Evolutionary conservation across 768 basidiomycete genomes (phyloP).

Genomic region (Lactarius hatsudake): DNA sequence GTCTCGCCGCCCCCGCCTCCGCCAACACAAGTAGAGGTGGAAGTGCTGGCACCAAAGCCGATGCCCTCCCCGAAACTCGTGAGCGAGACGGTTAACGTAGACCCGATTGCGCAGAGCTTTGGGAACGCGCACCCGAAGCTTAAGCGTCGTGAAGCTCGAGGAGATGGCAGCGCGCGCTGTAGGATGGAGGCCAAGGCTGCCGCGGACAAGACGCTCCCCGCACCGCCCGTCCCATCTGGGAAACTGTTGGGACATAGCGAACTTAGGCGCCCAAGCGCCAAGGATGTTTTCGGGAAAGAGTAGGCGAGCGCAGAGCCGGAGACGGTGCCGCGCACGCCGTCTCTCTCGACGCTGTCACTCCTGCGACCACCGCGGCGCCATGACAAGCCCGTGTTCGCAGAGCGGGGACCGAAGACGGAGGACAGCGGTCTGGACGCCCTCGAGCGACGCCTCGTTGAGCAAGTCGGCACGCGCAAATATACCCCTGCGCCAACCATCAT

Average conservation of each 20-base stretch:
- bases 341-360: conserved; percentile 34
- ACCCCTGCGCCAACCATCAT: conserved; percentile 26
- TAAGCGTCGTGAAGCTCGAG: conserved; percentile 66
- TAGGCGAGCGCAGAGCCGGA: not conserved
- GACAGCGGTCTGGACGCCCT: conserved; percentile 71
- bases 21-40: conserved; percentile 24
- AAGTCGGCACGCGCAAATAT: conserved; percentile 65
- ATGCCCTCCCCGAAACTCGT: conserved; percentile 63
- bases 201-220: conserved; percentile 59
- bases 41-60: conserved; percentile 61
- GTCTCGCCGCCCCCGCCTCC: conserved; percentile 45
- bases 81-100: not conserved
- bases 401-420: conserved; percentile 4
- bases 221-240: conserved; percentile 51
- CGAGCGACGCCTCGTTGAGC: conserved; percentile 61
- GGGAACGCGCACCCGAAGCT: conserved; percentile 43
- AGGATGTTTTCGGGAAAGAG: conserved; percentile 33
- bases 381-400: not conserved
- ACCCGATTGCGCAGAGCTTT: conserved; percentile 5
- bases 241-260: conserved; percentile 30
- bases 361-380: conserved; percentile 29
- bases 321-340: conserved; percentile 29
- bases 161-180: conserved; percentile 58
- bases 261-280: conserved; percentile 31
- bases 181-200: conserved; percentile 27